Evolutionary conservation across 2,329 filamentous ascomycete species (phyloP), one percentile per base, ranked within the genome.

Genomic region (Alternaria panax): DNA sequence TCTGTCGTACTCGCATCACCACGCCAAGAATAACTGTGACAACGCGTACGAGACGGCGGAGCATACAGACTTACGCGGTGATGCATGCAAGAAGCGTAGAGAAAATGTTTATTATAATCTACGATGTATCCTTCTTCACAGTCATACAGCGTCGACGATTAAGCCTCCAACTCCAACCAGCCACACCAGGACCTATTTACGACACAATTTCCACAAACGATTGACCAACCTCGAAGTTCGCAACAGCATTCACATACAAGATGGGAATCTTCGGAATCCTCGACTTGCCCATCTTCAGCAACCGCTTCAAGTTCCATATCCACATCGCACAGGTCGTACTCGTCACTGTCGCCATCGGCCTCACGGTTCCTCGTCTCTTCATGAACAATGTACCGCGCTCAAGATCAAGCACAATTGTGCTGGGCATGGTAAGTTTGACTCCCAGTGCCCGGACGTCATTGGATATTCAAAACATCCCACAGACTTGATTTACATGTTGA

Each of bases 201-300:
- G 12, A 47, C 22, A 47, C 43, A 18, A 47, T 2, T 32, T 47
- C 16, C 28, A 32, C 27, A 20, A 32, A 20, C 28, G 11, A 47
- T 32, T 47, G 43, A 47, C 27, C 8, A 20, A 11, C 9, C 11
- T n/a, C n/a, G 18, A 47, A 32, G 3, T 32, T n/a, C 16, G 20
- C 27, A 32, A 27, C 14, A 2, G 14, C 7, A 5, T 47, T 12
- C 27, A 32, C 3, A 28, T 11, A 5, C 43, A 47, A 16, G 27
- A 67, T 67, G 65, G 52, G 62, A 36, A 51, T 62, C 11, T 54
- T 62, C 32, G 50, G 62, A 27, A 28, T 67, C 36, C 45, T 68
- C 20, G 55, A 66, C 28, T 63, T 57, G 25, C 47, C 55, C 4
- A 11, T 87, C 40, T 67, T 69, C 50, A 36, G 42, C 40, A 60